phyloP scores from a whole-genome alignment of 495 filamentous ascomycete species.

The Annulohypoxylon stygium region DNA sequence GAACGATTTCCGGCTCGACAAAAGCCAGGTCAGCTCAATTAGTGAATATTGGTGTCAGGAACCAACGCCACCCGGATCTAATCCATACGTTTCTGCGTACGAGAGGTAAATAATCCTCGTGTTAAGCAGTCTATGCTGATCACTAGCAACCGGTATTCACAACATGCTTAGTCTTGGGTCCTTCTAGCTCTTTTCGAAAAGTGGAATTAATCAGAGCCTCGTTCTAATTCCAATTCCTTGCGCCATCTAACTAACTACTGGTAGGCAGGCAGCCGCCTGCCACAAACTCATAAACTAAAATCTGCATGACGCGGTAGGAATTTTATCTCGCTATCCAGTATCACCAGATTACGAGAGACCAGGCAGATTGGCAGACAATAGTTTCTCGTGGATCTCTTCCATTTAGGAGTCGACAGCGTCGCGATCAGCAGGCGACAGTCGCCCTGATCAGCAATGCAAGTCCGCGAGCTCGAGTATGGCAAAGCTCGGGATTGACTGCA shows the following conservation, averaged over 20 bases:
- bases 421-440: constrained; percentile 35
- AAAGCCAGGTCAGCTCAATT: constrained; percentile 22
- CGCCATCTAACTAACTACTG: not conserved
- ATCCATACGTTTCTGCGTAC: constrained; percentile 10
- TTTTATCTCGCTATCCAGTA: constrained; percentile 14
- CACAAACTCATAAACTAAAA: constrained; percentile 25
- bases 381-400: constrained; percentile 40
- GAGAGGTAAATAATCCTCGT: constrained; percentile 34
- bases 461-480: constrained; percentile 25
- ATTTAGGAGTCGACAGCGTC: constrained; percentile 29
- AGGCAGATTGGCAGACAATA: not conserved
- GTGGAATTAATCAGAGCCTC: constrained; percentile 43
- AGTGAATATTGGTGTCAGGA: constrained; percentile 22
- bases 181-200: constrained; percentile 33
- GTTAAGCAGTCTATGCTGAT: constrained; percentile 31
- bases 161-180: constrained; percentile 18
- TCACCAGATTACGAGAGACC: constrained; percentile 21
- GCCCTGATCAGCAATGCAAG: constrained; percentile 44
- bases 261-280: constrained; percentile 2
- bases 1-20: constrained; percentile 20
- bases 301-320: constrained; percentile 23
- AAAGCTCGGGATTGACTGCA: constrained; percentile 24
- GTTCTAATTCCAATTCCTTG: constrained; percentile 32
- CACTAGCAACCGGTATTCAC: constrained; percentile 24
- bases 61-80: constrained; percentile 24